A percentile compares a stretch with the other conserved stretches of the same genome.
These are phyloP conservation scores for Hymenoscyphus salicellus DNA, from an alignment of 2,329 filamentous ascomycete species.

Conservation along the genomic window DNA sequence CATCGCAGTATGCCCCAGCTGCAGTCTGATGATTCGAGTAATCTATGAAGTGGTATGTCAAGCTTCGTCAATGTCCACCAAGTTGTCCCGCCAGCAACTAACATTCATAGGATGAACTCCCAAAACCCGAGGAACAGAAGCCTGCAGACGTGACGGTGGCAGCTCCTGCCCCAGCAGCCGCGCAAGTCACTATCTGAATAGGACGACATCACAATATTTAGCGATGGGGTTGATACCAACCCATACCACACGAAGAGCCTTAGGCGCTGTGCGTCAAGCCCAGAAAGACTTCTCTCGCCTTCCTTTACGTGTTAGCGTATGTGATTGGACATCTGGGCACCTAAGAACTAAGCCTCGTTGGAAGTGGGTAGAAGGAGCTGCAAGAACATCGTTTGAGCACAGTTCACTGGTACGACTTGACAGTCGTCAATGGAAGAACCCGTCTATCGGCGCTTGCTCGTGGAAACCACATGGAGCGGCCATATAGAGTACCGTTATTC, in stretches of 20 bases:
- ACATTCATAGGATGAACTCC: conserved; percentile 47
- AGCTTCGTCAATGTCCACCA: neutral
- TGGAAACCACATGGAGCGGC: neutral
- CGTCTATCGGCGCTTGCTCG: neutral
- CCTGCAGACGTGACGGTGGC: conserved; percentile 28
- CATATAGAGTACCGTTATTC: neutral
- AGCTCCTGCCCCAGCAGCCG: neutral
- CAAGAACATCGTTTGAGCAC: neutral
- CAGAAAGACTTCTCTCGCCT: neutral
- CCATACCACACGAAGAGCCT: neutral
- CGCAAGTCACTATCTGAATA: neutral
- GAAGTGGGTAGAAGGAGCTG: neutral
- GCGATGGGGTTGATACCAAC: neutral
- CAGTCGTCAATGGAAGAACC: neutral
- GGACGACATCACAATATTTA: neutral
- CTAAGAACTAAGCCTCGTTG: neutral
- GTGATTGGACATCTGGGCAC: neutral
- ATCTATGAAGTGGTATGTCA: conserved; percentile 78
- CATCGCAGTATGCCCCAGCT: conserved; percentile 95
- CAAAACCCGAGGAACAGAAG: conserved; percentile 39
- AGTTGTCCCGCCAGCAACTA: conserved; percentile 9
- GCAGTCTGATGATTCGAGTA: conserved; percentile 92
- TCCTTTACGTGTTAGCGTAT: neutral
- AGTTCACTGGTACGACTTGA: neutral
- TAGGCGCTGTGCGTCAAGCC: neutral